Evolutionary conservation across 2,329 filamentous ascomycete genomes (phyloP).

Genomic region (Dryadomyces quercivorus): DNA sequence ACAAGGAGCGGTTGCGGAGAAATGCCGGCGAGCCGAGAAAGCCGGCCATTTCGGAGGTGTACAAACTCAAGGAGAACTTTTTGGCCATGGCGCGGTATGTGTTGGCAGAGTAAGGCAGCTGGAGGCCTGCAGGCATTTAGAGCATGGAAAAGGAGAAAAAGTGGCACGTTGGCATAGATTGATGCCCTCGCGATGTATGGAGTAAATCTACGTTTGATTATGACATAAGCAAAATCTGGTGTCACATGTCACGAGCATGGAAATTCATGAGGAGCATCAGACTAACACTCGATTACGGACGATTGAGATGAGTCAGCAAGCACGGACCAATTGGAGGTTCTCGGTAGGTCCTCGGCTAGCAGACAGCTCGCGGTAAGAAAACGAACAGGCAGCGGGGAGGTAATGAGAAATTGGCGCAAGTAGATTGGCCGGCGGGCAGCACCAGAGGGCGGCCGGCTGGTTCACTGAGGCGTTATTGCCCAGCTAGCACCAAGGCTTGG

Average conservation of each 20-base stretch:
- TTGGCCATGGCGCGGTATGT: slow-evolving; percentile 71
- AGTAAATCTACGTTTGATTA: no score
- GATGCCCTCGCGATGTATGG: no score
- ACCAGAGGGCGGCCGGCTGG: neutral
- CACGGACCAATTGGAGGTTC: neutral
- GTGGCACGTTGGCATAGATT: no score
- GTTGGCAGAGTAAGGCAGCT: slow-evolving; percentile 51
- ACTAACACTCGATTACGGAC: no score
- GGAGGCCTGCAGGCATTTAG: neutral
- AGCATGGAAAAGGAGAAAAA: neutral
- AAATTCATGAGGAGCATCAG: no score
- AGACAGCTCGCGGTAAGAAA: neutral
- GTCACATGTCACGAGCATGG: neutral
- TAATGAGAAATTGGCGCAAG: slow-evolving; percentile 13
- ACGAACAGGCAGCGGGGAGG: neutral
- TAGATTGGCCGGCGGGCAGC: slow-evolving; percentile 9
- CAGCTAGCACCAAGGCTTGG: neutral
- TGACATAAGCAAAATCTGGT: neutral
- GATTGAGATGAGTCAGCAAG: neutral
- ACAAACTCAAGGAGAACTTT: slow-evolving; percentile 71
- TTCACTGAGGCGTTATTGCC: neutral
- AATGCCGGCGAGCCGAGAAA: slow-evolving; percentile 77
- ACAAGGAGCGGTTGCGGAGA: slow-evolving; percentile 67
- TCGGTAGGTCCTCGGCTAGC: slow-evolving; percentile 2
- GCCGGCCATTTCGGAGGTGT: slow-evolving; percentile 64